phyloP scores from a whole-genome alignment of 345 rosid genomes.

The Rhizophora mangle region DNA sequence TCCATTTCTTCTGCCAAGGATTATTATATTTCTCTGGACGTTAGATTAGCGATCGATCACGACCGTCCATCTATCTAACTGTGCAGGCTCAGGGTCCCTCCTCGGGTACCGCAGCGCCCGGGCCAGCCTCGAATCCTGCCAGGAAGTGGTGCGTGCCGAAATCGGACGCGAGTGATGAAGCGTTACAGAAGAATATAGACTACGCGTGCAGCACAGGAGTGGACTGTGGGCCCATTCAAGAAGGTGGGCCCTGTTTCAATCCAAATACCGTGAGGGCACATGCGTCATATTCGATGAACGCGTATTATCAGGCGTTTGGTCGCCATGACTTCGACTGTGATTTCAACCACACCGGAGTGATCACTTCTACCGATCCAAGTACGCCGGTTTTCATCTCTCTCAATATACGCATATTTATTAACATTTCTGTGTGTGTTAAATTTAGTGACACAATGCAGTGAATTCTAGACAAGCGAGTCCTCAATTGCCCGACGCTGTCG shows the following conservation, averaged over 20 bases:
- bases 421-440: no score
- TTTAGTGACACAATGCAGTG: no score
- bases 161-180: constrained; percentile 37
- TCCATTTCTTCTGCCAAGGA: neutral
- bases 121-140: constrained; percentile 25
- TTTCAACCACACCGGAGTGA: constrained; percentile 45
- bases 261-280: constrained; percentile 57
- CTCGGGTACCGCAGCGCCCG: neutral
- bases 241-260: constrained; percentile 52
- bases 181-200: constrained; percentile 62
- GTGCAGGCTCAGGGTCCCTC: constrained; percentile 40
- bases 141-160: constrained; percentile 58
- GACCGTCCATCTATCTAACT: neutral
- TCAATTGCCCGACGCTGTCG: no score
- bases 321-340: constrained; percentile 47
- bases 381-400: neutral
- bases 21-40: neutral
- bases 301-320: constrained; percentile 54
- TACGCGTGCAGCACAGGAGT: constrained; percentile 53
- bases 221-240: constrained; percentile 52
- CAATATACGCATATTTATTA: neutral
- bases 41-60: neutral
- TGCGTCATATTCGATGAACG: constrained; percentile 67
- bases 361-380: constrained; percentile 58
- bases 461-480: no score